Percentiles rank a stretch among this genome's conserved stretches.
Conservation (phyloP, 768 basidiomycete genomes). For the Phlebiopsis flavidoalba region DNA sequence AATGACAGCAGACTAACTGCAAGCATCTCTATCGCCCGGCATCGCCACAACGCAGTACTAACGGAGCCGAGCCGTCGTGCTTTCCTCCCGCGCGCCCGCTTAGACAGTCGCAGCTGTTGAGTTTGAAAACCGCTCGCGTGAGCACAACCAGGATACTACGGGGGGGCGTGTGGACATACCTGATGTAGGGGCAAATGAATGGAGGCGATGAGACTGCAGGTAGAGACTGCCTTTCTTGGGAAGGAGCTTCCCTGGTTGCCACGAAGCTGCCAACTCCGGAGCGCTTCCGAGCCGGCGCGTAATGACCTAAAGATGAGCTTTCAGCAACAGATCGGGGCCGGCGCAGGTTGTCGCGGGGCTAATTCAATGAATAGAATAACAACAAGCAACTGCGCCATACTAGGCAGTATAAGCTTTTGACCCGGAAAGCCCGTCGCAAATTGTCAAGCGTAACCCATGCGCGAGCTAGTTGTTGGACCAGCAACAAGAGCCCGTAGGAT, state of each 20-base stretch:
- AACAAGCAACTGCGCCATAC: too few species aligned
- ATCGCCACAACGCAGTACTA: not conserved
- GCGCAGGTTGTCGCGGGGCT: too few species aligned
- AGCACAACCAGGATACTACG: not conserved
- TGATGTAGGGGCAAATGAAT: conserved; percentile 4
- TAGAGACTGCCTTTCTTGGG: conserved; percentile 6
- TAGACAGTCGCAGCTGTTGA: not conserved
- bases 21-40: not conserved
- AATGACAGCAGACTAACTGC: not conserved
- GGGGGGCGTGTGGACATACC: not conserved
- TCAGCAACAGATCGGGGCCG: not conserved
- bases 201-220: not conserved
- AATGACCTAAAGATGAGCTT: not conserved
- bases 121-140: not conserved
- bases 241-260: not conserved
- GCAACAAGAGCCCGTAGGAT: too few species aligned
- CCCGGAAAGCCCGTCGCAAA: not conserved
- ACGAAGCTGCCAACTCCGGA: conserved; percentile 12
- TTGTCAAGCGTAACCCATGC: not conserved
- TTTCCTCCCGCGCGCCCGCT: not conserved
- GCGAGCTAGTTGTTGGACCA: not conserved
- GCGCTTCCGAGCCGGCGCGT: not conserved
- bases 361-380: too few species aligned
- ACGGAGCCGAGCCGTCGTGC: not conserved
- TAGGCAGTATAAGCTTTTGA: too few species aligned